Conservation (phyloP, 495 filamentous ascomycete species). For the Aspergillus baeticus region DNA sequence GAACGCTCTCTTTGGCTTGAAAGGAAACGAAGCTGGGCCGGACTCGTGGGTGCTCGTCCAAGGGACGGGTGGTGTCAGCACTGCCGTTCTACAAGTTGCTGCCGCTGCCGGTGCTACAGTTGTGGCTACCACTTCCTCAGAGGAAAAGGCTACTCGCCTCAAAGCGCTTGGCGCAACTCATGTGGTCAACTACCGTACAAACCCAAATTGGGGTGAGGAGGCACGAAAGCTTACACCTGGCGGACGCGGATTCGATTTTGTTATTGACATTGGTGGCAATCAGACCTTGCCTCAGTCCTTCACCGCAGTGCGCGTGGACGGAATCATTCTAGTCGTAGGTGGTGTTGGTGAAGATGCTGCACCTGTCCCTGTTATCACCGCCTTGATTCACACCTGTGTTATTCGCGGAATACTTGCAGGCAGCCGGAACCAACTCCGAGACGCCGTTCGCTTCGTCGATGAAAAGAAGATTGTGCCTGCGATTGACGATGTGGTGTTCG, state of each 20-base stretch:
- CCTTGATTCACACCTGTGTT: constrained; percentile 38
- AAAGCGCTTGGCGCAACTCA: constrained; percentile 49
- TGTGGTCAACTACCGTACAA: constrained; percentile 60
- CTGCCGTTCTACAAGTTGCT: constrained; percentile 71
- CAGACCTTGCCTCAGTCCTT: constrained; percentile 36
- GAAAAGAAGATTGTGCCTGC: constrained; percentile 55
- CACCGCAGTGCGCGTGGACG: constrained; percentile 35
- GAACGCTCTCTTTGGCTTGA: constrained; percentile 69
- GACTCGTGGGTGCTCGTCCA: constrained; percentile 66
- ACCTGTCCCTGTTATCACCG: constrained; percentile 36
- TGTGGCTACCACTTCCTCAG: constrained; percentile 67
- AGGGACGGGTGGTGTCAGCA: constrained; percentile 70
- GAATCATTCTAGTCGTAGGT: constrained; percentile 43
- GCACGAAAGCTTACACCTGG: constrained; percentile 51
- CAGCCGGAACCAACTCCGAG: constrained; percentile 48
- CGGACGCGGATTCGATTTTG: constrained; percentile 53
- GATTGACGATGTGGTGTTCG: constrained; percentile 52
- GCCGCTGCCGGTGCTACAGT: constrained; percentile 69
- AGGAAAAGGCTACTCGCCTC: constrained; percentile 56
- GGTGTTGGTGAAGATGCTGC: constrained; percentile 29
- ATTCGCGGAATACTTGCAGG: constrained; percentile 42
- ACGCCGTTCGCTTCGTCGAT: constrained; percentile 55
- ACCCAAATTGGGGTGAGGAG: constrained; percentile 59
- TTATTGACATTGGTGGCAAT: constrained; percentile 57
- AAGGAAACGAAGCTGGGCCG: constrained; percentile 41